Percentiles rank a stretch among this genome's conserved stretches.
Conservation (phyloP, 306 rosid species). For the Prunus salicina region DNA sequence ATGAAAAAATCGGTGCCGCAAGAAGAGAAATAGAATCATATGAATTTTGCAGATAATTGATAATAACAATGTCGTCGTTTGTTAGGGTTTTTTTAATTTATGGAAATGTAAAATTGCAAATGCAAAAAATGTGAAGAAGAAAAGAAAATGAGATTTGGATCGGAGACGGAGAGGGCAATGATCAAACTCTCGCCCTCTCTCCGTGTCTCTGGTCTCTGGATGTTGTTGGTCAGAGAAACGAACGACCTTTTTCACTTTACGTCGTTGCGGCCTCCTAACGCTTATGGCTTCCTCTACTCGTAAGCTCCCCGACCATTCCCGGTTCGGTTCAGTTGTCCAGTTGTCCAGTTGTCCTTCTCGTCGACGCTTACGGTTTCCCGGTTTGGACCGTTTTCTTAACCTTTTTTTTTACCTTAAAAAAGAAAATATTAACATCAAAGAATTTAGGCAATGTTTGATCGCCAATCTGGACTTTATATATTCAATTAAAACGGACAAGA, state of each 20-base stretch:
- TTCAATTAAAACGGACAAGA: too few relatives aligned
- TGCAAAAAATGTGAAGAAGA: background rate
- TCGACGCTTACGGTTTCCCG: background rate
- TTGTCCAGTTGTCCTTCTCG: background rate
- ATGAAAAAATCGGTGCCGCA: slow-evolving; percentile 34
- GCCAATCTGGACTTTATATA: too few relatives aligned
- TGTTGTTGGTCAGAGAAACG: background rate
- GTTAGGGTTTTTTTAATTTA: background rate
- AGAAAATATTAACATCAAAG: too few relatives aligned
- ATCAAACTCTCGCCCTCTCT: slow-evolving; percentile 27
- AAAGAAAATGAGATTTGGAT: background rate
- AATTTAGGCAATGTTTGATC: too few relatives aligned
- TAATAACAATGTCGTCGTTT: background rate
- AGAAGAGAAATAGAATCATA: slow-evolving; percentile 27
- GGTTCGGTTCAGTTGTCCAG: background rate
- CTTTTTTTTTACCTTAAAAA: too few relatives aligned
- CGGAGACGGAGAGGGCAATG: slow-evolving; percentile 41
- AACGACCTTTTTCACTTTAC: background rate
- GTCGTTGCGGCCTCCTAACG: background rate
- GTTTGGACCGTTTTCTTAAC: background rate
- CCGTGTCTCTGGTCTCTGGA: background rate
- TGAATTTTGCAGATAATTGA: background rate
- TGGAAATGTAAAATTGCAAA: background rate
- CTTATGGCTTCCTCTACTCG: too few relatives aligned
- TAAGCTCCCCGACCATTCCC: background rate